Percentiles rank a stretch among this genome's conserved stretches.
Conservation (phyloP, 805 yeast species). For the Lachancea fermentati region DNA sequence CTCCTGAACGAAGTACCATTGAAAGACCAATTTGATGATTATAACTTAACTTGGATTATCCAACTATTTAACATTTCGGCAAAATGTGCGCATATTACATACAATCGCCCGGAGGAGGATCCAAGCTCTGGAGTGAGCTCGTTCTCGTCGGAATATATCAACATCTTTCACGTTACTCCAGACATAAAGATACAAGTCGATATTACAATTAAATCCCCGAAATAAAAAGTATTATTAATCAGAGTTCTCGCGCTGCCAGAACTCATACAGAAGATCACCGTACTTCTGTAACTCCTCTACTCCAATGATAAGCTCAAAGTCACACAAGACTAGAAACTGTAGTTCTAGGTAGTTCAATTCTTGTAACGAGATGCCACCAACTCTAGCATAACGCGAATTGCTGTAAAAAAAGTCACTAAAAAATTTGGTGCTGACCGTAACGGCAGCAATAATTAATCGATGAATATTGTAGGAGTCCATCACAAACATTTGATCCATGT, state of each 20-base stretch:
- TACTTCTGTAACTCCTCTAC: slow-evolving; percentile 87
- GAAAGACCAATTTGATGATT: no score
- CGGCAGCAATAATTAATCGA: slow-evolving; percentile 86
- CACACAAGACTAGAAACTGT: slow-evolving; percentile 77
- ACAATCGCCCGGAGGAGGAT: no score
- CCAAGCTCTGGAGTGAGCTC: no score
- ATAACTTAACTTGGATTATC: no score
- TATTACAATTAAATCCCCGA: not conserved
- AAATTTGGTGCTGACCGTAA: slow-evolving; percentile 92
- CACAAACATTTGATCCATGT: slow-evolving; percentile 60
- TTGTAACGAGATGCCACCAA: slow-evolving; percentile 90
- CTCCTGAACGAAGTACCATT: no score
- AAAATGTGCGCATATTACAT: no score
- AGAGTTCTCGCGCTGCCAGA: slow-evolving; percentile 62
- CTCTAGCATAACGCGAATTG: slow-evolving; percentile 89
- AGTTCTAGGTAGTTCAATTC: slow-evolving; percentile 90
- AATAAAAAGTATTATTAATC: not conserved
- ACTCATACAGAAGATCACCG: slow-evolving; percentile 77
- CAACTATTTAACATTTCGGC: no score
- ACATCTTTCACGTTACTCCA: no score
- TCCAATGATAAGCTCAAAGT: slow-evolving; percentile 80
- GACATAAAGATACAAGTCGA: not conserved
- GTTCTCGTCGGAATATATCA: no score
- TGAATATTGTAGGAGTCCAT: slow-evolving; percentile 97
- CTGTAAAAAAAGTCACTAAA: slow-evolving; percentile 93